These are phyloP conservation scores for Cytospora schulzeri DNA, from an alignment of 2,329 filamentous ascomycete species.

Conservation along the genomic window DNA sequence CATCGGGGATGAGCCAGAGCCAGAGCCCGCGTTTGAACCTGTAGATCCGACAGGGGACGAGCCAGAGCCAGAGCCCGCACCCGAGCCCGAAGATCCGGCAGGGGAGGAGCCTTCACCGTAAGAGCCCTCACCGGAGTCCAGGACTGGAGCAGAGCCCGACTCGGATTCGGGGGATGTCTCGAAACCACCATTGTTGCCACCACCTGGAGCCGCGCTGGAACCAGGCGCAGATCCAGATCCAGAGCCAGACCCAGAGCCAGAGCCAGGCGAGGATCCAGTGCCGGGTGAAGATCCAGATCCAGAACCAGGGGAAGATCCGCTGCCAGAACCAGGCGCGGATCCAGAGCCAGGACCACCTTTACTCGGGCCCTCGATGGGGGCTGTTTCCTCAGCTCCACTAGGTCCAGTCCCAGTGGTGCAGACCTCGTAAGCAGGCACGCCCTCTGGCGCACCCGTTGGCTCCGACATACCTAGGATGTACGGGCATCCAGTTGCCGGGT, in stretches of 20 bases:
- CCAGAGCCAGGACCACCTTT: background rate
- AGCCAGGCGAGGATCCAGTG: background rate
- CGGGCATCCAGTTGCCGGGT: slow-evolving; percentile 11
- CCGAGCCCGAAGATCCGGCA: background rate
- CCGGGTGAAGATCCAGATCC: background rate
- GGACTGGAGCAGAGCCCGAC: background rate
- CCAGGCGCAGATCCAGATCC: background rate
- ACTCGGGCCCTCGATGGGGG: background rate
- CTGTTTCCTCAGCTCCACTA: background rate
- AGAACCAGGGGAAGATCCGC: background rate
- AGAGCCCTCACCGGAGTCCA: background rate
- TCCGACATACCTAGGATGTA: slow-evolving; percentile 14
- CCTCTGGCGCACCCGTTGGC: slow-evolving; percentile 3
- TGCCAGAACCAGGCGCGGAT: background rate
- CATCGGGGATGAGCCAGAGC: background rate
- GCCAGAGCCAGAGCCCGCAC: background rate
- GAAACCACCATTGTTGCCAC: background rate
- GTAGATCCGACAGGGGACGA: too few species aligned
- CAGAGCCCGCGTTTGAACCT: background rate
- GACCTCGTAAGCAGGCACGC: slow-evolving; percentile 12
- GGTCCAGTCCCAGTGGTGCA: background rate
- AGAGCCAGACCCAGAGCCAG: background rate
- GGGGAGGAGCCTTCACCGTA: background rate
- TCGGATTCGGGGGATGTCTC: background rate
- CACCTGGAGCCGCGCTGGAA: background rate